Percentiles rank a stretch among this genome's conserved stretches.
These are phyloP conservation scores for Mucor plumbeus DNA, from an alignment of 371 early-diverging fungal species.

Conservation along the genomic window DNA sequence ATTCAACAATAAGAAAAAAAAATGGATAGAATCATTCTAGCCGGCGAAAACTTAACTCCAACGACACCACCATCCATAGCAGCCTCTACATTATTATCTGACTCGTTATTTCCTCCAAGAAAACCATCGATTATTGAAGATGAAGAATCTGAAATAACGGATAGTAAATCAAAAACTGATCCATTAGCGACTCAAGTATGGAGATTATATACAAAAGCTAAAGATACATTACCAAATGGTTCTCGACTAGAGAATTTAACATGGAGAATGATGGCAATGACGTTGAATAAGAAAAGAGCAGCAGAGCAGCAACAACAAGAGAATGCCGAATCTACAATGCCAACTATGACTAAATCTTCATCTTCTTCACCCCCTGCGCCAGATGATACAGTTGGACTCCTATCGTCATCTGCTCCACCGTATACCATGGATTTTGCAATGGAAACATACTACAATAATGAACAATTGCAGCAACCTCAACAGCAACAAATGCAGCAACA, in stretches of 20 bases:
- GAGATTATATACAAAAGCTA: slow-evolving; percentile 75
- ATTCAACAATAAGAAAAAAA: not conserved
- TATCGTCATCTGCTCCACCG: slow-evolving; percentile 42
- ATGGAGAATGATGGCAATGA: slow-evolving; percentile 77
- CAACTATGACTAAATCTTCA: not conserved
- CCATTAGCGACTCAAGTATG: slow-evolving; percentile 66
- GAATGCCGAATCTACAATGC: not conserved
- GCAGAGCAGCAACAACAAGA: slow-evolving; percentile 15
- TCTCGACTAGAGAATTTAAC: slow-evolving; percentile 70
- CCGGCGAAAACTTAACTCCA: not conserved
- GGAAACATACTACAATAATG: not conserved
- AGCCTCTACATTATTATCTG: not conserved
- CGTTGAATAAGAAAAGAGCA: slow-evolving; percentile 46
- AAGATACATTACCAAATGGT: slow-evolving; percentile 67
- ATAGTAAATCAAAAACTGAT: slow-evolving; percentile 33
- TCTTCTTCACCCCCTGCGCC: slow-evolving; percentile 16
- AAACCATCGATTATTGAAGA: slow-evolving; percentile 9
- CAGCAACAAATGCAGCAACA: not conserved
- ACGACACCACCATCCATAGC: not conserved
- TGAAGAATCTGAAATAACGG: slow-evolving; percentile 23
- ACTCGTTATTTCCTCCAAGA: slow-evolving; percentile 9
- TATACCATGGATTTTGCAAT: slow-evolving; percentile 18
- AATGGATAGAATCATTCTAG: not conserved
- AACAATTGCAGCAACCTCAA: not conserved
- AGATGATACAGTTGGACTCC: slow-evolving; percentile 20